Percentiles rank a stretch among this genome's conserved stretches.
phyloP scores from a whole-genome alignment of 1,284 basidiomycete species.

The Mycosarcoma maydis region DNA sequence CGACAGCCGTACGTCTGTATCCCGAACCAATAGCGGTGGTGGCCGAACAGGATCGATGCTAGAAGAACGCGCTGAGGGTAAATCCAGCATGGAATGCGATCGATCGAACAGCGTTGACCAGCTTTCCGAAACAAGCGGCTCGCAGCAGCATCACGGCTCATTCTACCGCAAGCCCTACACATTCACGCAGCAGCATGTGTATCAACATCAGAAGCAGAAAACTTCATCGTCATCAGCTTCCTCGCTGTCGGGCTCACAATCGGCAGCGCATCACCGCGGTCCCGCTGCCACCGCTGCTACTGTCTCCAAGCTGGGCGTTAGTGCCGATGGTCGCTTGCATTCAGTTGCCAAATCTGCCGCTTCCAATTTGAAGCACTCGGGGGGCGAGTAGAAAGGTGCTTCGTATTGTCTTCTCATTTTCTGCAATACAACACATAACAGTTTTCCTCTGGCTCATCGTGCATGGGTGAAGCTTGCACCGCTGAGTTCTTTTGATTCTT shows the following conservation, averaged over 20 bases:
- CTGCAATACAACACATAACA: no score
- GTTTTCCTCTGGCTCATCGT: no score
- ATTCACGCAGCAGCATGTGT: conserved; percentile 1
- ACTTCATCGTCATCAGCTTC: conserved; percentile 19
- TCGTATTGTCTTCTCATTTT: not conserved
- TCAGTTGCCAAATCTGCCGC: conserved; percentile 15
- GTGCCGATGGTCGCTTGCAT: conserved; percentile 6
- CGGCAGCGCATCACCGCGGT: conserved; percentile 1
- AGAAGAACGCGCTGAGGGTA: conserved; percentile 5
- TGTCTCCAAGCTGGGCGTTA: not conserved
- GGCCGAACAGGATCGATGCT: conserved; percentile 1
- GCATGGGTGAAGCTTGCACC: no score
- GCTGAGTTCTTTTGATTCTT: no score
- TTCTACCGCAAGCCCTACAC: conserved; percentile 7
- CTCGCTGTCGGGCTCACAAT: conserved; percentile 10
- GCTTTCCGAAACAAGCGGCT: conserved; percentile 23
- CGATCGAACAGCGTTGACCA: conserved; percentile 28
- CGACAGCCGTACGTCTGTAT: conserved; percentile 8
- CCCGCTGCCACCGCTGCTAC: not conserved
- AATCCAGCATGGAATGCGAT: conserved; percentile 5
- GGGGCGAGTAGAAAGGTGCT: conserved; percentile 4
- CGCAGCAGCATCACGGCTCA: conserved; percentile 6
- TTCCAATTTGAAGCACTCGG: conserved; percentile 14
- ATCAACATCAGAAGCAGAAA: conserved; percentile 26
- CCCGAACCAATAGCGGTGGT: conserved; percentile 7